Evolutionary conservation across 176 grass and related monocot species (phyloP).

Genomic region (Typha latifolia): DNA sequence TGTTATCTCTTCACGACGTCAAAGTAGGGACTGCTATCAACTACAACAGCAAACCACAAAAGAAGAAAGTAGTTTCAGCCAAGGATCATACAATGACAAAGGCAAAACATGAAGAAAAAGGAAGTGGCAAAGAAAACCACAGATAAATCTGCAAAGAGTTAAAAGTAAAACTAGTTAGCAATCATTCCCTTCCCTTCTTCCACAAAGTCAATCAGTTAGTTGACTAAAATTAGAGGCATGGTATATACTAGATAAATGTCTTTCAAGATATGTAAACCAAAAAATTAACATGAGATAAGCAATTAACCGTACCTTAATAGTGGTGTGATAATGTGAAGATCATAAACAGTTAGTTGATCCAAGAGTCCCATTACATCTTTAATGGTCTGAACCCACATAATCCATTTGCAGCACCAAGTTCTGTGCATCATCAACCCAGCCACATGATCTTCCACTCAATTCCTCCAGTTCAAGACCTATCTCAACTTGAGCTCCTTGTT

Average conservation of each 20-base stretch:
- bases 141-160: background rate
- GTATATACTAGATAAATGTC: no score
- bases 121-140: background rate
- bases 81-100: background rate
- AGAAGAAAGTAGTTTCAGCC: background rate
- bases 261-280: no score
- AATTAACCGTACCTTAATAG: no score
- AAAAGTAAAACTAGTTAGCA: background rate
- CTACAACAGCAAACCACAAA: background rate
- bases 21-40: background rate
- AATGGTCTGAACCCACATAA: background rate
- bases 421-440: constrained; percentile 32
- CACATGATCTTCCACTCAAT: constrained; percentile 20
- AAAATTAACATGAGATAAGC: no score
- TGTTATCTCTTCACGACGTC: background rate
- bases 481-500: constrained; percentile 8
- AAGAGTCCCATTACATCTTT: background rate
- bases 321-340: no score
- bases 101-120: background rate
- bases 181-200: no score
- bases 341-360: background rate
- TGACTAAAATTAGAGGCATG: background rate
- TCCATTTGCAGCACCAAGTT: constrained; percentile 6
- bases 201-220: no score
- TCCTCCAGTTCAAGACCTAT: constrained; percentile 11